Percentiles rank a stretch among this genome's conserved stretches.
Conservation (phyloP, 2,329 filamentous ascomycete genomes). For the Sporothrix humicola region DNA sequence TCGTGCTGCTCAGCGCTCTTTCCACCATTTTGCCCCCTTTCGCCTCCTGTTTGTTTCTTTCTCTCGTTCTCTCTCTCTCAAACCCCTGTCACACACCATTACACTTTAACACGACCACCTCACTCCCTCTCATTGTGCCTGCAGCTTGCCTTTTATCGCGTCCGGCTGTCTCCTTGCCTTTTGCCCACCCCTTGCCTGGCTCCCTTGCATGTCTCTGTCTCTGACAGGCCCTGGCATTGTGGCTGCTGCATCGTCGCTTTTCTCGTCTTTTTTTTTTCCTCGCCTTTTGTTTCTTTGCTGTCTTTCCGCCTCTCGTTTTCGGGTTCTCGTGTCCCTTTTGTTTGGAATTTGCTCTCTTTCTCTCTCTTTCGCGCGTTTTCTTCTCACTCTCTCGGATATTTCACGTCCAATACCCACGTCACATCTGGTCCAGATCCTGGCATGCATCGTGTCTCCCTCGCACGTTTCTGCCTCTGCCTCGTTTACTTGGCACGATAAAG, state of each 20-base stretch:
- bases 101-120: not conserved
- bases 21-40: not conserved
- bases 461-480: slow-evolving; percentile 11
- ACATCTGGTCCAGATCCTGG: not conserved
- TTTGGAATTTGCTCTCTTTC: not conserved
- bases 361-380: not conserved
- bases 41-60: not conserved
- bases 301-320: slow-evolving; percentile 17
- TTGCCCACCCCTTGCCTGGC: slow-evolving; percentile 14
- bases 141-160: not conserved
- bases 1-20: not conserved
- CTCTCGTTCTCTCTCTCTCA: too few relatives aligned
- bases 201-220: slow-evolving; percentile 21
- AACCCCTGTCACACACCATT: not conserved
- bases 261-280: not conserved
- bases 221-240: not conserved
- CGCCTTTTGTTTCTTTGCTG: not conserved
- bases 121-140: not conserved
- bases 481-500: slow-evolving; percentile 17
- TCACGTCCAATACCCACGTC: not conserved
- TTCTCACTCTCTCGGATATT: not conserved
- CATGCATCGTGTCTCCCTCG: not conserved
- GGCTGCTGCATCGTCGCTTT: not conserved
- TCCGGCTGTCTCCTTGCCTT: not conserved
- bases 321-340: not conserved